A percentile compares a stretch with the other conserved stretches of the same genome.
These are phyloP conservation scores for Candida schatavii DNA, from an alignment of 805 yeast species.

Conservation along the genomic window DNA sequence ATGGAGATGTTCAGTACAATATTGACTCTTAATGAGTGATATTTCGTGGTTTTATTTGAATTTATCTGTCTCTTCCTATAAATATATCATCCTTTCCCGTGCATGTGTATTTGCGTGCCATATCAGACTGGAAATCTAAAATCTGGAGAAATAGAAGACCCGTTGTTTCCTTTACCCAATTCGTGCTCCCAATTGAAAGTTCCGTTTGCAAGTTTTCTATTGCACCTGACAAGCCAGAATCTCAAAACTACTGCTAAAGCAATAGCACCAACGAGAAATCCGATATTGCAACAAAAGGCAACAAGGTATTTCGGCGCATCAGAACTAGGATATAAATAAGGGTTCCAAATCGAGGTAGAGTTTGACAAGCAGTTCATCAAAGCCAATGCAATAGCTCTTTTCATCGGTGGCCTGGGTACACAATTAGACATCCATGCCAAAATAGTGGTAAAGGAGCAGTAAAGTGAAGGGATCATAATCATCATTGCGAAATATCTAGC, in stretches of 20 bases:
- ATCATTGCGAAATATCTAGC: conserved; percentile 62
- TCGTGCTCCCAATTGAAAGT: conserved; percentile 50
- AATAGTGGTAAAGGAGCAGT: conserved; percentile 51
- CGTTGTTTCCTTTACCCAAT: conserved; percentile 46
- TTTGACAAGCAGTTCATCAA: conserved; percentile 55
- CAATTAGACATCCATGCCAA: conserved; percentile 57
- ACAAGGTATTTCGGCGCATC: conserved; percentile 46
- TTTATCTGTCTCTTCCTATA: no score
- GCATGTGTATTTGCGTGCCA: no score
- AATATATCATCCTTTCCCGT: no score
- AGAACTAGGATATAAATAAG: conserved; percentile 46
- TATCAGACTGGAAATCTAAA: conserved; percentile 38
- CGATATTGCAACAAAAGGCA: conserved; percentile 50
- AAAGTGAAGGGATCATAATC: conserved; percentile 54
- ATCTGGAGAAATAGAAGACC: conserved; percentile 38
- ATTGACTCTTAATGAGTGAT: neutral
- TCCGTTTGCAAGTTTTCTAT: conserved; percentile 41
- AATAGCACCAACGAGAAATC: conserved; percentile 41
- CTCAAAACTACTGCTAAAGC: conserved; percentile 36
- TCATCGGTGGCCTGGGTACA: conserved; percentile 56
- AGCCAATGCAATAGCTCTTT: conserved; percentile 57
- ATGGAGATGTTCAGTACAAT: conserved; percentile 1
- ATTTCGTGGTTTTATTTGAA: no score
- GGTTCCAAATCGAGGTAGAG: conserved; percentile 55
- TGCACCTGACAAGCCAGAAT: conserved; percentile 34